Percentiles rank a stretch among this genome's conserved stretches.
phyloP scores from a whole-genome alignment of 2,329 filamentous ascomycete species.

The Pyrenochaeta sp. region DNA sequence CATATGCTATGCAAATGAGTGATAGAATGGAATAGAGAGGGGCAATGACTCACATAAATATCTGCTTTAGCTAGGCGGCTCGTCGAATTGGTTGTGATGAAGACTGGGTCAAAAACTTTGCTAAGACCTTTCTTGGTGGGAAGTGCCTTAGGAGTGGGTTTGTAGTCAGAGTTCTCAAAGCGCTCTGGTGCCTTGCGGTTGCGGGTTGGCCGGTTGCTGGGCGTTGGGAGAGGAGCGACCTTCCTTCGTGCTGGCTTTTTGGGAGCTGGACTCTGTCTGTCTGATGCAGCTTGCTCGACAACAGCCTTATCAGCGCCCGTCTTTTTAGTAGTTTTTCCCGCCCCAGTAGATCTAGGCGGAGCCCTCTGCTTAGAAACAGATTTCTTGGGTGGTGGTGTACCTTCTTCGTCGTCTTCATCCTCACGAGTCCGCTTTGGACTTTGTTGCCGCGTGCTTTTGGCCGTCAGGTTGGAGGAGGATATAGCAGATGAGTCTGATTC shows the following conservation, averaged over 20 bases:
- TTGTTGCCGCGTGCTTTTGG: not conserved
- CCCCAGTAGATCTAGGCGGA: conserved; percentile 1
- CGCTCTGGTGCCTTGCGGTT: conserved; percentile 41
- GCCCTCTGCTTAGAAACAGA: conserved; percentile 1
- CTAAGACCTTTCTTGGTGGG: conserved; percentile 16
- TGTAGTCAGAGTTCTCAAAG: conserved; percentile 21
- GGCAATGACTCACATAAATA: conserved; percentile 30
- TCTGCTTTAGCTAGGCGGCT: conserved; percentile 43
- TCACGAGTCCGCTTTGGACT: conserved; percentile 18
- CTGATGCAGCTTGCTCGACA: not conserved
- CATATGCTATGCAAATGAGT: conserved; percentile 29
- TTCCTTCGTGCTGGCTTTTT: conserved; percentile 18
- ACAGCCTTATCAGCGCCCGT: too few species aligned
- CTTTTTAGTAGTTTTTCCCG: not conserved
- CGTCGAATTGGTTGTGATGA: conserved; percentile 42
- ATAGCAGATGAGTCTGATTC: not conserved
- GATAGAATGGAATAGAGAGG: not conserved
- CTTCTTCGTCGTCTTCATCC: conserved; percentile 4
- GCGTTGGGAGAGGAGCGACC: conserved; percentile 7
- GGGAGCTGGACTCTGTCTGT: conserved; percentile 1
- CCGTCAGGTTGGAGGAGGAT: conserved; percentile 6
- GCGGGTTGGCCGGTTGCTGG: conserved; percentile 32
- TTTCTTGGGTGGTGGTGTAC: conserved; percentile 17
- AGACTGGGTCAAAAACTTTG: conserved; percentile 41
- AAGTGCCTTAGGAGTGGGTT: conserved; percentile 11